Percentiles rank a stretch among this genome's conserved stretches.
These are phyloP conservation scores for Penicillium waksmanii DNA, from an alignment of 495 filamentous ascomycete genomes.

Conservation along the genomic window DNA sequence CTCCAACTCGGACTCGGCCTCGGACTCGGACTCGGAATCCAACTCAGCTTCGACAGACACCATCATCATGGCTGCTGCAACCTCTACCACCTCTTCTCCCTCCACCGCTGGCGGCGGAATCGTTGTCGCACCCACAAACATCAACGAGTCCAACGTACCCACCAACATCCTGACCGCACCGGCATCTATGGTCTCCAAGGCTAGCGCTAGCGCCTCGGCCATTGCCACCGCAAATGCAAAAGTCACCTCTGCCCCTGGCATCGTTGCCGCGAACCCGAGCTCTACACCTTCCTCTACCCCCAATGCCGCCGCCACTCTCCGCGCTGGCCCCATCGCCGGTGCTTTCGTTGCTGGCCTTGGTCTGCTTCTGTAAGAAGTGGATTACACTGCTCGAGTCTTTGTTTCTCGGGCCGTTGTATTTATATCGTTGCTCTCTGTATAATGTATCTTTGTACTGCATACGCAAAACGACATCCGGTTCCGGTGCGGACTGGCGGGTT, in stretches of 20 bases:
- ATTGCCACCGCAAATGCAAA: constrained; percentile 9
- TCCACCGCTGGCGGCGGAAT: constrained; percentile 27
- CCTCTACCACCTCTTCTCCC: constrained; percentile 9
- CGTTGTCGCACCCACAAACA: constrained; percentile 34
- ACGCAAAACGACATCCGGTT: constrained; percentile 3
- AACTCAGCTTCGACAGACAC: background rate
- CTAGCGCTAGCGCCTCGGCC: constrained; percentile 3
- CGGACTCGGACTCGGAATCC: constrained; percentile 18
- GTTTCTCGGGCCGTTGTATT: background rate
- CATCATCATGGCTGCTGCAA: background rate
- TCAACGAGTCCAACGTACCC: constrained; percentile 9
- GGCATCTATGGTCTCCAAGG: constrained; percentile 14
- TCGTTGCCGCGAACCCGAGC: constrained; percentile 4
- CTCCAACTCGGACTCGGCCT: constrained; percentile 16
- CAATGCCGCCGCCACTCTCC: constrained; percentile 26
- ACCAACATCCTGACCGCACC: constrained; percentile 27
- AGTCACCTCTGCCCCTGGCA: background rate
- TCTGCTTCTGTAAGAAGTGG: constrained; percentile 24
- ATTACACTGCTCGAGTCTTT: background rate
- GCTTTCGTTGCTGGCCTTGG: constrained; percentile 23
- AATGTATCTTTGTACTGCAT: background rate
- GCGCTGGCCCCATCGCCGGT: constrained; percentile 21
- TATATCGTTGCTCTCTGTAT: constrained; percentile 1
- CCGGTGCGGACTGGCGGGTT: constrained; percentile 6
- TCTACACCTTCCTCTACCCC: constrained; percentile 13